phyloP scores from a whole-genome alignment of 208 protist genomes.

The Acanthamoeba royreba region DNA sequence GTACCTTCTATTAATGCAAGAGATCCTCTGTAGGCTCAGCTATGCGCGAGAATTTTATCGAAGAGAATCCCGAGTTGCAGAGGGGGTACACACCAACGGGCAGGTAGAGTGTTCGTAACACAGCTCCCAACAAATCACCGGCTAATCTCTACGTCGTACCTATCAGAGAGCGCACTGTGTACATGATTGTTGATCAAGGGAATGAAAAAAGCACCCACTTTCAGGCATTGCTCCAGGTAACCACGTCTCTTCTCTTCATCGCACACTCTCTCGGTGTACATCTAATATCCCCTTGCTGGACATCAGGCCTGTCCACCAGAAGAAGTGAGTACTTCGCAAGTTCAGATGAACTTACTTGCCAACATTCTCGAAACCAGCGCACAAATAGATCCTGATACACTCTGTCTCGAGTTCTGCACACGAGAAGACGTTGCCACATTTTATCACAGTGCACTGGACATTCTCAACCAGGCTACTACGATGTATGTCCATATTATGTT shows the following conservation, averaged over 20 bases:
- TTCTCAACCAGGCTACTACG: not conserved
- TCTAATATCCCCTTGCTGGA: not conserved
- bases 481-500: not conserved
- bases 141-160: not conserved
- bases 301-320: not conserved
- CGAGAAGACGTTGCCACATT: not conserved
- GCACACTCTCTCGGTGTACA: not conserved
- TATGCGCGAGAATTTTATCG: not conserved
- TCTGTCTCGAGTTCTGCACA: not conserved
- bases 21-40: not conserved
- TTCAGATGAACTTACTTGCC: conserved; percentile 7
- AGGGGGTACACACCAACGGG: not conserved
- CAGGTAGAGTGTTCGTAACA: not conserved
- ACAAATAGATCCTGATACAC: not conserved
- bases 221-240: not conserved
- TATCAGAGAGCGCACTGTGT: not conserved
- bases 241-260: not conserved
- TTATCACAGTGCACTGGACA: not conserved
- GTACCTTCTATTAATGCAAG: too few relatives aligned
- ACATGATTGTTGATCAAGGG: not conserved
- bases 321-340: not conserved
- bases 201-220: not conserved
- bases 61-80: not conserved
- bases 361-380: not conserved
- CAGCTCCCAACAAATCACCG: not conserved